Conservation (phyloP, 352 stramenopile genomes). For the Globisporangium heterothallicum region DNA sequence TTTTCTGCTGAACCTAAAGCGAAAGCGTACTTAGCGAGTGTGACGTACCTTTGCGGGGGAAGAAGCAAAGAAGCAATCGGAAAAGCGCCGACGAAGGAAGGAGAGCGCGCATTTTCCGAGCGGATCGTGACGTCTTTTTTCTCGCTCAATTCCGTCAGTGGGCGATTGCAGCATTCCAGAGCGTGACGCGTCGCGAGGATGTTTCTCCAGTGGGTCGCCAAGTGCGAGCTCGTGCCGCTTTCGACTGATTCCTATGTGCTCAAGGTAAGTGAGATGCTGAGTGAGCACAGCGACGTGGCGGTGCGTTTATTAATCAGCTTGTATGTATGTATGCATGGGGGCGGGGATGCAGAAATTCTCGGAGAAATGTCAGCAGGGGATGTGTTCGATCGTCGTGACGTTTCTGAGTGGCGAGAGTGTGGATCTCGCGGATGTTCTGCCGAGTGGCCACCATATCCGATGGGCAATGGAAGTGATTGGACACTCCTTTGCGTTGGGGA, state of each 20-base stretch:
- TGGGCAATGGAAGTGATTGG: constrained; percentile 86
- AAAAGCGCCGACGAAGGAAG: no score
- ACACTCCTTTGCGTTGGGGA: constrained; percentile 77
- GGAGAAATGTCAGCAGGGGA: constrained; percentile 79
- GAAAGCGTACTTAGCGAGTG: not conserved
- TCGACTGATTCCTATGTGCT: constrained; percentile 72
- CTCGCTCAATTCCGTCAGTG: not conserved
- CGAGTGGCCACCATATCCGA: constrained; percentile 70
- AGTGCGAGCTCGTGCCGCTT: constrained; percentile 78
- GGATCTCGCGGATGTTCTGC: constrained; percentile 46
- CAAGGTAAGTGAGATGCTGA: constrained; percentile 48
- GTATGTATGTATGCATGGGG: not conserved
- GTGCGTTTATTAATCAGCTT: not conserved
- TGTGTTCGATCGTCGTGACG: constrained; percentile 77
- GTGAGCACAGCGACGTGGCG: no score
- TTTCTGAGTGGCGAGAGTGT: constrained; percentile 55
- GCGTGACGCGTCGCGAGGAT: constrained; percentile 23
- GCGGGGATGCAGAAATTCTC: constrained; percentile 86
- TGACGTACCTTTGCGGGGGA: not conserved
- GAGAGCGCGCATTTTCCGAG: no score
- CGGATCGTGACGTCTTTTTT: constrained; percentile 4
- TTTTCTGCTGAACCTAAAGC: not conserved
- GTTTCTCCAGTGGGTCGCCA: constrained; percentile 86
- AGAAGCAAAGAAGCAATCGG: not conserved
- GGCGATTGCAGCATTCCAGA: not conserved